Evolutionary conservation across 306 rosid species (phyloP), one percentile per base, ranked within the genome.

Genomic region (Rubus idaeus): DNA sequence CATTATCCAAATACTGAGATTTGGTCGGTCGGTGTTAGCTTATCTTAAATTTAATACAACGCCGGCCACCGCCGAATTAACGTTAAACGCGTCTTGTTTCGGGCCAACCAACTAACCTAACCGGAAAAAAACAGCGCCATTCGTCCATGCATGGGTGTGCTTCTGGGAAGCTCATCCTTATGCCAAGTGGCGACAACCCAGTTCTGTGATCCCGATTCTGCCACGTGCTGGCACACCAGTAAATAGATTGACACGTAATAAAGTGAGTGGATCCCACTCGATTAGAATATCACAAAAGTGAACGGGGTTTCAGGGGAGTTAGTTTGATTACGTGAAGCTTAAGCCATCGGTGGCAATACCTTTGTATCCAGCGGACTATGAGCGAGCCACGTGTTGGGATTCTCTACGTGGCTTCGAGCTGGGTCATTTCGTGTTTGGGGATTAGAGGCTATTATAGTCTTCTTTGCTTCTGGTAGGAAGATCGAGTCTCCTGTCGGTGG

Each of bases 11-110:
- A 44, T n/a, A 18, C 52, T 56, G 68, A 3, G 49, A 50, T 16
- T 3, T 79, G 84, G 88, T 84, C 88, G 86, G 93, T 83, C 63
- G 72, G 60, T 82, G 42, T 78, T 78, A 84, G 82, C 91, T 66
- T 50, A 78, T 75, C 86, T 39, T 60, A 49, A 16, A 40, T 47
- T 11, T 63, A 60, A 60, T n/a, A 74, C 20, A 5, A 16, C 21
- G 9, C 37, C 26, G 66, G 12, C 23, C 77, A 12, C 30, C 52
- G 14, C 62, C 62, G 63, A 61, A 16, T 68, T 47, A 23, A 57
- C 16, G 2, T 39, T 39, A 60, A 76, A 71, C 66, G 47, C 10
- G 83, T 70, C 70, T 3, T 49, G 46, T 44, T 72, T 73, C 21
- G 13, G 70, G 44, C 10, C 44, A 61, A 85, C 77, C 85, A 80